Conservation (phyloP, 2,329 filamentous ascomycete species). For the Colletotrichum sp. region DNA sequence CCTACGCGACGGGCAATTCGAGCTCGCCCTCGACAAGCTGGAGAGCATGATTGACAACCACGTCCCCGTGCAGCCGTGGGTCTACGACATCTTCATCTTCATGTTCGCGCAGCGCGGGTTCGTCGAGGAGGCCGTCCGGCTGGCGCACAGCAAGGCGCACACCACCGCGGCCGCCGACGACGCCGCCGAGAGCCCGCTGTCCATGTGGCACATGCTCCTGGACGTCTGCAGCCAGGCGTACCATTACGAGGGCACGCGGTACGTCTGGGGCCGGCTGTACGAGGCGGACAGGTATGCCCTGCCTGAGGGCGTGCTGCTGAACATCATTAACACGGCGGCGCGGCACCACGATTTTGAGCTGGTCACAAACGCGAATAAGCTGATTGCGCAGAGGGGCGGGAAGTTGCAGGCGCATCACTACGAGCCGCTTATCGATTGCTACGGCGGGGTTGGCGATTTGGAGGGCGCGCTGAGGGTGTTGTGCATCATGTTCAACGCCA, state of each 20-base stretch:
- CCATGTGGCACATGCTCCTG: slow-evolving; percentile 75
- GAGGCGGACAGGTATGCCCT: slow-evolving; percentile 61
- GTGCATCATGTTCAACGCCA: slow-evolving; percentile 73
- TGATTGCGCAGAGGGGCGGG: slow-evolving; percentile 63
- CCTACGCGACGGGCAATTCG: slow-evolving; percentile 81
- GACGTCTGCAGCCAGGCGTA: slow-evolving; percentile 71
- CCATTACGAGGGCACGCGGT: slow-evolving; percentile 68
- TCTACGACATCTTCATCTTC: slow-evolving; percentile 80
- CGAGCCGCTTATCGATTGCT: slow-evolving; percentile 77
- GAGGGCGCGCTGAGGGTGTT: slow-evolving; percentile 71
- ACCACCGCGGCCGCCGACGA: slow-evolving; percentile 25
- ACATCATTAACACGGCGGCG: slow-evolving; percentile 75
- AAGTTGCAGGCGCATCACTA: slow-evolving; percentile 74
- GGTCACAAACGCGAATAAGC: slow-evolving; percentile 72
- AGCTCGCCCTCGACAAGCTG: slow-evolving; percentile 76
- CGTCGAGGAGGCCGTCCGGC: slow-evolving; percentile 75
- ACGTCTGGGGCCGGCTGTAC: slow-evolving; percentile 67
- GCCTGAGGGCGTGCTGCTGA: slow-evolving; percentile 67
- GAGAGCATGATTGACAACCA: slow-evolving; percentile 67
- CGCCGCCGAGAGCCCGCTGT: slow-evolving; percentile 38
- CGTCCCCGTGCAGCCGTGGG: slow-evolving; percentile 68
- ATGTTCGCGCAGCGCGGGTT: slow-evolving; percentile 74
- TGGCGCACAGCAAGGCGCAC: slow-evolving; percentile 64
- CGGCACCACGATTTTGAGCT: slow-evolving; percentile 70
- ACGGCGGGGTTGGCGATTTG: slow-evolving; percentile 65